Conservation (phyloP, 306 rosid genomes). For the Abrus pulchellus region DNA sequence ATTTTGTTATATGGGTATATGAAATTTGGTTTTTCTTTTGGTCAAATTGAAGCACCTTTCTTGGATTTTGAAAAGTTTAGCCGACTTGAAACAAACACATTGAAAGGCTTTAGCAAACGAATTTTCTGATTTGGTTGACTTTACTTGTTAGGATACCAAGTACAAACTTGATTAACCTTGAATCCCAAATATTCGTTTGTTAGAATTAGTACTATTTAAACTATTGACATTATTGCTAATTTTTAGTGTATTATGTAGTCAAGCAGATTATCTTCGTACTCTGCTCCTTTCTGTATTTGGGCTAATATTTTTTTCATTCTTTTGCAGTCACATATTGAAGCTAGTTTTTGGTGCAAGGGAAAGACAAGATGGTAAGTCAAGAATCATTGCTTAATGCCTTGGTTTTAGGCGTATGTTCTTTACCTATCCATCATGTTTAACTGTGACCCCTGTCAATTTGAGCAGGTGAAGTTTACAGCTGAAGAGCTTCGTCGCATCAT, state of each 20-base stretch:
- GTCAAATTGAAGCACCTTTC: too few relatives aligned
- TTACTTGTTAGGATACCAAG: background rate
- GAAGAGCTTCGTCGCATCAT: slow-evolving; percentile 30
- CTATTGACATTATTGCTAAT: background rate
- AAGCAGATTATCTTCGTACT: background rate
- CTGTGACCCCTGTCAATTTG: background rate
- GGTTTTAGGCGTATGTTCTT: background rate
- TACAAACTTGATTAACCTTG: background rate
- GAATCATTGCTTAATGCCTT: background rate
- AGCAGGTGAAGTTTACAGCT: slow-evolving; percentile 34
- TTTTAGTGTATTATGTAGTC: background rate
- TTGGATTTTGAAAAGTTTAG: too few relatives aligned
- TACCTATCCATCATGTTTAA: background rate
- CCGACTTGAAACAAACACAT: too few relatives aligned
- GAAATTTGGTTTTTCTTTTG: too few relatives aligned
- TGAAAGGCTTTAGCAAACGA: background rate
- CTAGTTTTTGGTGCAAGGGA: background rate
- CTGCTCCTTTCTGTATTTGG: background rate
- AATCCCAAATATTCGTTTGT: background rate
- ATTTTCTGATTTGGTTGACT: background rate
- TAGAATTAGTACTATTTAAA: background rate
- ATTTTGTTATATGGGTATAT: too few relatives aligned
- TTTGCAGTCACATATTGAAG: background rate
- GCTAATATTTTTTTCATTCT: background rate
- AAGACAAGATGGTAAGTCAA: slow-evolving; percentile 20